Conservation (phyloP, 768 basidiomycete species). For the Termitomyces sp. region DNA sequence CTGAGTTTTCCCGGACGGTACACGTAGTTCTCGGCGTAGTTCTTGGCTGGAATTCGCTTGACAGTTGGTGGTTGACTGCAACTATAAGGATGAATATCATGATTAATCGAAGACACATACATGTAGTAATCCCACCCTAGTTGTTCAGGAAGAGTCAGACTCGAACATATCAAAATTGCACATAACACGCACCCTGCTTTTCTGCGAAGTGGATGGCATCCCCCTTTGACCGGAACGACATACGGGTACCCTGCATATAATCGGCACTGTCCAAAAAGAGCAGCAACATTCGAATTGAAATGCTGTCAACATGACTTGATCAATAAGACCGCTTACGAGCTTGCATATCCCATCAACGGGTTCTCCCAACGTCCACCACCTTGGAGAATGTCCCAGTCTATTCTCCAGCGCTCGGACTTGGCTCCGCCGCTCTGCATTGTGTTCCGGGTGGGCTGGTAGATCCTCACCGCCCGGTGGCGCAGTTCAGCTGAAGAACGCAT, state of each 20-base stretch:
- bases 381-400: conserved; percentile 91
- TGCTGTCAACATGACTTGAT: not conserved
- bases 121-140: conserved; percentile 92
- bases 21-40: conserved; percentile 88
- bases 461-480: conserved; percentile 80
- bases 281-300: not conserved
- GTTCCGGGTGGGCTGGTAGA: conserved; percentile 89
- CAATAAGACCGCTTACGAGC: conserved; percentile 60
- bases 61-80: conserved; percentile 52
- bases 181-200: conserved; percentile 71
- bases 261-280: conserved; percentile 57
- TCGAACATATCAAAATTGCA: not conserved
- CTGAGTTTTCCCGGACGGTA: conserved; percentile 78
- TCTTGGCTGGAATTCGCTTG: conserved; percentile 77
- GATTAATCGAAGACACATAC: conserved; percentile 37
- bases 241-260: conserved; percentile 88
- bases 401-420: conserved; percentile 84
- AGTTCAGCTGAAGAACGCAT: conserved; percentile 56
- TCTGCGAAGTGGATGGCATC: conserved; percentile 94
- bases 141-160: conserved; percentile 9
- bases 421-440: conserved; percentile 93
- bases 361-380: conserved; percentile 97
- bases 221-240: conserved; percentile 82
- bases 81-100: conserved; percentile 5
- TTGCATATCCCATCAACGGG: conserved; percentile 95